Percentiles rank a stretch among this genome's conserved stretches.
Evolutionary conservation across 495 filamentous ascomycete species (phyloP).

Genomic region (Delitschia confertaspora): DNA sequence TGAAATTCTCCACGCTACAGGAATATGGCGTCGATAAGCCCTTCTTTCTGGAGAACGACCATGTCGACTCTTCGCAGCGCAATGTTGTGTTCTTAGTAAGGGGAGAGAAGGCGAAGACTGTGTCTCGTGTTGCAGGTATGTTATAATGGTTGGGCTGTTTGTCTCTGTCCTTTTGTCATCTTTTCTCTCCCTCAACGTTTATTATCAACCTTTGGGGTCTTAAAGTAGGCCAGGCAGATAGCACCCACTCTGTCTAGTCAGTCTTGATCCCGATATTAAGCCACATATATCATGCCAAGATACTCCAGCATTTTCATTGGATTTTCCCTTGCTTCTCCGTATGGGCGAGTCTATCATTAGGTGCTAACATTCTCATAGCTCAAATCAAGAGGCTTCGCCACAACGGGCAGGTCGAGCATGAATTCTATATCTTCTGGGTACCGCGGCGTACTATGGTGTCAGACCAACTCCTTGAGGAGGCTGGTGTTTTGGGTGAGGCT

Average conservation of each 20-base stretch:
- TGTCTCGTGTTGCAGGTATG: constrained; percentile 79
- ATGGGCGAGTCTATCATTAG: constrained; percentile 2
- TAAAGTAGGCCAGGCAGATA: constrained; percentile 56
- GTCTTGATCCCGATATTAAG: constrained; percentile 59
- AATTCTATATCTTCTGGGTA: constrained; percentile 89
- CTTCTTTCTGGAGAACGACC: constrained; percentile 90
- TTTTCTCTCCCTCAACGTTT: not conserved
- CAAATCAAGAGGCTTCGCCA: constrained; percentile 86
- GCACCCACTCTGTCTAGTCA: constrained; percentile 52
- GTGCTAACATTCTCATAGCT: constrained; percentile 44
- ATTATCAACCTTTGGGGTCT: constrained; percentile 36
- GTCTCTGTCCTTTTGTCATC: not conserved
- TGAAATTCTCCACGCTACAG: constrained; percentile 82
- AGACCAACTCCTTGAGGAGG: constrained; percentile 85
- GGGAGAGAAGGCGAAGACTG: constrained; percentile 76
- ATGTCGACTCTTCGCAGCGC: constrained; percentile 83
- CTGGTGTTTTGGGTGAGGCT: constrained; percentile 85
- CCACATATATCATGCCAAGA: constrained; percentile 1
- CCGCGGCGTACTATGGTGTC: constrained; percentile 86
- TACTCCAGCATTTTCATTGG: constrained; percentile 8
- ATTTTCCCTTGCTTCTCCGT: constrained; percentile 11
- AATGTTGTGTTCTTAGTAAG: constrained; percentile 90
- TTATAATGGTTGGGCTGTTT: not conserved
- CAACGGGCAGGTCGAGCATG: constrained; percentile 78
- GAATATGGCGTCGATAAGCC: constrained; percentile 97